phyloP scores from a whole-genome alignment of 345 rosid species.

The Eucalyptus camaldulensis region DNA sequence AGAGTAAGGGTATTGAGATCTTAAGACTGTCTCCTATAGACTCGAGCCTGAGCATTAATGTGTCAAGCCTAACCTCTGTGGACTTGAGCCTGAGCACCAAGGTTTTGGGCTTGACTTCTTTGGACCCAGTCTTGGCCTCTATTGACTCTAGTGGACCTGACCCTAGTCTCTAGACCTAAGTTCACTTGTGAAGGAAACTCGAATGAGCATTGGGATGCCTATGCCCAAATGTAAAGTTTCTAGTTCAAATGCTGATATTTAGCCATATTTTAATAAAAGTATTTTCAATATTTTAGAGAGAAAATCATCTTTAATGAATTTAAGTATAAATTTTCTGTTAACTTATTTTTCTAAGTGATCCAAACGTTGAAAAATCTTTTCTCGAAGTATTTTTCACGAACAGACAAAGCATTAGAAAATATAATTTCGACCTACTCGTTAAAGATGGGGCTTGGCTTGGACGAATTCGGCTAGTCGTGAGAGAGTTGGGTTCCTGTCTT shows the following conservation, averaged over 20 bases:
- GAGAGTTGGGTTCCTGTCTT: neutral
- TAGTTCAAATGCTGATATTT: neutral
- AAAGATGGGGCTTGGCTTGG: neutral
- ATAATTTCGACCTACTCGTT: neutral
- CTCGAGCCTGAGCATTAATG: neutral
- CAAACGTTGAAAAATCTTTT: no score
- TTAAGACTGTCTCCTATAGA: neutral
- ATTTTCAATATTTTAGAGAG: no score
- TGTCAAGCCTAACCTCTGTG: neutral
- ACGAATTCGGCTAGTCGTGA: neutral
- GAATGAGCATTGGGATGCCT: neutral
- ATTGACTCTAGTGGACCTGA: neutral
- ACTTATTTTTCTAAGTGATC: no score
- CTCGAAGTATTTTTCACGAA: no score
- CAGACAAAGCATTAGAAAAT: neutral
- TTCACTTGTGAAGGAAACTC: rapidly evolving
- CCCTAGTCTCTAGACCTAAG: neutral
- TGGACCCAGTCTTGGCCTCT: neutral
- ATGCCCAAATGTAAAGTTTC: neutral
- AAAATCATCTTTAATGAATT: no score
- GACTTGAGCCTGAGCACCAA: rapidly evolving
- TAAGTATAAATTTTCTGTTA: neutral
- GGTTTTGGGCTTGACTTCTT: neutral
- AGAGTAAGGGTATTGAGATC: neutral
- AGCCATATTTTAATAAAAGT: no score